A percentile compares a stretch with the other conserved stretches of the same genome.
Conservation (phyloP, 495 filamentous ascomycete species). For the Penicillium paradoxum region DNA sequence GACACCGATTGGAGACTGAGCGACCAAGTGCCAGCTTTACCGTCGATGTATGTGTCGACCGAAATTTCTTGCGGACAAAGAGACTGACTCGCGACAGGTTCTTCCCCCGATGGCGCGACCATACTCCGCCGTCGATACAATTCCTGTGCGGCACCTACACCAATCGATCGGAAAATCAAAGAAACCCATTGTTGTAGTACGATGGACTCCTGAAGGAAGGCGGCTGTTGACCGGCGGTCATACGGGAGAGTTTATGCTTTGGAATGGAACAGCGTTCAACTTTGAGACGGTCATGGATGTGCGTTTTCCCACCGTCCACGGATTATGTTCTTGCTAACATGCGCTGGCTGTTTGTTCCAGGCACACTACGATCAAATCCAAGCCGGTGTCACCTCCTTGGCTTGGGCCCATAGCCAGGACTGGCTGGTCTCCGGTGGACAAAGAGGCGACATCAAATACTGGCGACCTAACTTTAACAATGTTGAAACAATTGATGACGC, state of each 20-base stretch:
- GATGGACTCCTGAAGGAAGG: conserved; percentile 95
- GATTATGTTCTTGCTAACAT: background rate
- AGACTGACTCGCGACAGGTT: conserved; percentile 54
- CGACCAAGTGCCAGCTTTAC: conserved; percentile 83
- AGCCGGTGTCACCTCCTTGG: conserved; percentile 77
- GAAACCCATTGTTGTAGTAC: conserved; percentile 93
- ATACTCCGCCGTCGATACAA: conserved; percentile 68
- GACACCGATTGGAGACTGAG: conserved; percentile 65
- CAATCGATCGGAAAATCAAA: conserved; percentile 96
- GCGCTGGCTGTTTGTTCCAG: conserved; percentile 23
- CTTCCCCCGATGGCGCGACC: conserved; percentile 73
- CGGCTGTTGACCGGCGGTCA: conserved; percentile 86
- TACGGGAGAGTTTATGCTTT: conserved; percentile 95
- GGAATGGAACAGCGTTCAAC: conserved; percentile 98
- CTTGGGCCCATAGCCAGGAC: conserved; percentile 90
- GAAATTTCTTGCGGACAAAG: conserved; percentile 1
- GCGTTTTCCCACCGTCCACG: conserved; percentile 13
- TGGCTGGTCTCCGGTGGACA: conserved; percentile 96
- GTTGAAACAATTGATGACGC: conserved; percentile 91
- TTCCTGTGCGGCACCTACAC: conserved; percentile 86
- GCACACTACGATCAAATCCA: conserved; percentile 72
- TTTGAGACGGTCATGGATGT: conserved; percentile 98
- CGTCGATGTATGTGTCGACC: conserved; percentile 64
- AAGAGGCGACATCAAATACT: conserved; percentile 94
- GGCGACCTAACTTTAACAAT: conserved; percentile 99